Evolutionary conservation across 495 filamentous ascomycete genomes (phyloP).

Genomic region (Lentithecium fluviatile): DNA sequence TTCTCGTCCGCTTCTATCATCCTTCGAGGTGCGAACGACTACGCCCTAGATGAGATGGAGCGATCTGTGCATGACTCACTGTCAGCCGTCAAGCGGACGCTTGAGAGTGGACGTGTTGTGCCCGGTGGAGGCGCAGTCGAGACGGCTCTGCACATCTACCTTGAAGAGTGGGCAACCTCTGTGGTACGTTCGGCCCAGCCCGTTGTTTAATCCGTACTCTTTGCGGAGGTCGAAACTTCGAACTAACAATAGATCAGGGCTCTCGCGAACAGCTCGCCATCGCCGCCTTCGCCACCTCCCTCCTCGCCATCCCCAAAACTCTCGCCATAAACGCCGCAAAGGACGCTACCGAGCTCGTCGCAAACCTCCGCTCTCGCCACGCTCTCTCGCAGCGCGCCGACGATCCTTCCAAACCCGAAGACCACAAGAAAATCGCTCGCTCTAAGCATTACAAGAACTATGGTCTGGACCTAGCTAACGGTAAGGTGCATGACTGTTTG

Average conservation of each 20-base stretch:
- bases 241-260: constrained; percentile 51
- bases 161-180: constrained; percentile 98
- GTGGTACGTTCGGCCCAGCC: constrained; percentile 57
- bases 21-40: constrained; percentile 93
- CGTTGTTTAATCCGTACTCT: too few species aligned
- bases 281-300: constrained; percentile 91
- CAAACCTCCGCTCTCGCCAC: constrained; percentile 91
- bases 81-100: constrained; percentile 92
- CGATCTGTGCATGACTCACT: constrained; percentile 95
- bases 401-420: constrained; percentile 55
- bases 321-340: constrained; percentile 96
- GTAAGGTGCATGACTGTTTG: constrained; percentile 87
- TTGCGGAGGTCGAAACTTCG: neutral
- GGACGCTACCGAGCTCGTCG: constrained; percentile 90
- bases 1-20: constrained; percentile 95
- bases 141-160: constrained; percentile 97
- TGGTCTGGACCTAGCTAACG: constrained; percentile 84
- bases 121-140: constrained; percentile 96
- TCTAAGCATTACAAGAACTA: constrained; percentile 99
- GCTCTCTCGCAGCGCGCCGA: constrained; percentile 87
- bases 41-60: constrained; percentile 98
- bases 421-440: constrained; percentile 82
- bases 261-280: constrained; percentile 97
- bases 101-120: constrained; percentile 95
- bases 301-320: constrained; percentile 94